Evolutionary conservation across 1,284 basidiomycete genomes (phyloP), one percentile per base, ranked within the genome.

Genomic region (Athelia sp.): DNA sequence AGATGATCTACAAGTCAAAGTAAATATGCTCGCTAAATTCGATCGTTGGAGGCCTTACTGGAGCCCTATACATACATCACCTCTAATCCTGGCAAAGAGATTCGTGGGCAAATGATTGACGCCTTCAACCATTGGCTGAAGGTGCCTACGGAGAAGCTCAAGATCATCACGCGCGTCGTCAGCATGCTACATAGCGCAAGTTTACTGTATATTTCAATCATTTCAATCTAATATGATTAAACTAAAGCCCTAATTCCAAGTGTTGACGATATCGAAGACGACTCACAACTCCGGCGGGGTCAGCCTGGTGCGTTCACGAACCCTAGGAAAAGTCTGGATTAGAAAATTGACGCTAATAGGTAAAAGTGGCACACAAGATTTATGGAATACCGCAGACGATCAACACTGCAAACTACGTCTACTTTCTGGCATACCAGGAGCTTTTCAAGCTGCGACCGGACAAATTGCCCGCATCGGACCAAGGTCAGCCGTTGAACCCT

Each of bases 241-340:
- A 52, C 35, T 43, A 47, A 9, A 42, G 29, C 42, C 43, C 42
- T 42, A 49, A 40, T 8, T 47, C 14, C 11, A 43, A 94, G 92
- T 56, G 84, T 99, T 60, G 97, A 99, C 64, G 97, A 99, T 64
- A 96, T 99, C 34, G 93, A 99, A 67, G 97, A 99, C 62, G 90
- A 91, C 56, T 93, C 93, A 0, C 90, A 95, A 58, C 75, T 99
- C 22, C 77, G 97, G 9, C 70, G 95, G 49, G 95, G 96, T 0
- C 76, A 84, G 21, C 97, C 91, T 40, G 87, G 88, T 88, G 53
- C 24, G 71, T 40, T 6, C 19, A 9, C n/a, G 36, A 40, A 9
- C 15, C n/a, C 19, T n/a, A 8, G 6, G 8, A n/a, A n/a, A n/a
- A 17, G 4, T 40, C n/a, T n/a, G n/a, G 36, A 40, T n/a, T n/a